These are phyloP conservation scores for Penicillium nucicola DNA, from an alignment of 495 filamentous ascomycete genomes.

Conservation along the genomic window DNA sequence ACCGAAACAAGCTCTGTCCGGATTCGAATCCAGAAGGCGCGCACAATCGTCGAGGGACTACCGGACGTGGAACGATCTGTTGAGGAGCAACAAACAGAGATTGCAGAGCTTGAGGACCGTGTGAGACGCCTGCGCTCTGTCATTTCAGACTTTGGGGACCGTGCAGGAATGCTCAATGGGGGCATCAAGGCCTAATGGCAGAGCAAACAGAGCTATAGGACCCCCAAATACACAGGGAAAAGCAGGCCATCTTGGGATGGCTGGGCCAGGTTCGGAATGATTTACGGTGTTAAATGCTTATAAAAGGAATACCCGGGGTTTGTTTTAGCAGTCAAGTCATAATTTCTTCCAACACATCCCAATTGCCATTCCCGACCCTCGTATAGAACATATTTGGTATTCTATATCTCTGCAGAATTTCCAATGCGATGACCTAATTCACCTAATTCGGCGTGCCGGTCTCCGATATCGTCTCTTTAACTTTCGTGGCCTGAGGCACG, in stretches of 20 bases:
- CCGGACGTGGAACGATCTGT: conserved; percentile 72
- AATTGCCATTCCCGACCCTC: background rate
- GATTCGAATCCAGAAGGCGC: conserved; percentile 76
- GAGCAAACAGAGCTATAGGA: too few species aligned
- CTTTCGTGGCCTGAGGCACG: conserved; percentile 20
- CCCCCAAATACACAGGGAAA: background rate
- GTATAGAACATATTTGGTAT: too few species aligned
- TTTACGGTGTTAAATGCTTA: conserved; percentile 9
- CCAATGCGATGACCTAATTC: conserved; percentile 10
- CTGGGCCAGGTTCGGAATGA: background rate
- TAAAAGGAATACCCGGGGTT: conserved; percentile 24
- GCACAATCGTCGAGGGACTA: conserved; percentile 61
- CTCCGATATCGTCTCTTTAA: conserved; percentile 26
- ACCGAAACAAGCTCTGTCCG: conserved; percentile 70
- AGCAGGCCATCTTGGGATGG: background rate
- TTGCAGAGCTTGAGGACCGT: conserved; percentile 66
- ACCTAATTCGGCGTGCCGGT: conserved; percentile 18
- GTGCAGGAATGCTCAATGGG: conserved; percentile 16
- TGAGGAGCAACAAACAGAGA: conserved; percentile 78
- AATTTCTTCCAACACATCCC: background rate
- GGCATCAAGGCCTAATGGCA: background rate
- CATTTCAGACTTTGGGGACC: conserved; percentile 41
- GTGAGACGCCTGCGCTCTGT: conserved; percentile 58
- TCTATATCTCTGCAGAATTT: too few species aligned
- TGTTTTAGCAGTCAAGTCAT: conserved; percentile 11